Evolutionary conservation across 2,329 filamentous ascomycete genomes (phyloP), one percentile per base, ranked within the genome.

Genomic region (Trichothecium sympodiale): DNA sequence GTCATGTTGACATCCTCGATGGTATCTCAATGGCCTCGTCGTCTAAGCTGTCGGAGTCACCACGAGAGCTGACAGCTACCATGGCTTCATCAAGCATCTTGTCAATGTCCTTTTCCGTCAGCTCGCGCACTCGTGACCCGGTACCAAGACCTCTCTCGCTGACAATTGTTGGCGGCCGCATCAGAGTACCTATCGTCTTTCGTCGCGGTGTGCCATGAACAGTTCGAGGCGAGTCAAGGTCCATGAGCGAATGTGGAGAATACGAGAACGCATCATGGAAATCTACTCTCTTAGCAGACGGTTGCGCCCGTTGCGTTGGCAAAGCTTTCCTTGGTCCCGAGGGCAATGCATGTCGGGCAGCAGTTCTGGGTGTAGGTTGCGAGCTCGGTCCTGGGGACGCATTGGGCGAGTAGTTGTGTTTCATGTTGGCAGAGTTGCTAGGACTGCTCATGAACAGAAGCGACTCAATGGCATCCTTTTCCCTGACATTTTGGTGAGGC

Each of bases 391-490:
- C 55, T 13, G 62, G 51, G 3, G 62, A 62, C 9, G 53, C 53
- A 1, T 58, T 51, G 0, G 62, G 57, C 1, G 71, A 65, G 39
- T 75, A 75, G 8, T 57, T 52, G 40, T 72, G 71, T 42, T 74
- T 74, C 46, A 79, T 56, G 41, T 74, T 77, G 29, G 71, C 65
- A 31, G 80, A 80, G 54, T 84, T 83, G 13, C 79, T 79, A 0
- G 82, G 82, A 42, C 80, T 84, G 49, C 83, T 86, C 76, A 91
- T 82, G 50, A 88, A 87, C 17, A 89, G 64, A 17, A 91, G 59
- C 1, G 82, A 81, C 51, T 88, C 83, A 32, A 89, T 77, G 5
- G 84, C 84, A 48, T 89, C 84, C 49, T 87, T 82, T 51, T 91
- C 84, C 35, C 82, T 73, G 8, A 73, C 62, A 16, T 76, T 77